A percentile compares a stretch with the other conserved stretches of the same genome.
Conservation (phyloP, 2,329 filamentous ascomycete genomes). For the Talaromyces piceae region DNA sequence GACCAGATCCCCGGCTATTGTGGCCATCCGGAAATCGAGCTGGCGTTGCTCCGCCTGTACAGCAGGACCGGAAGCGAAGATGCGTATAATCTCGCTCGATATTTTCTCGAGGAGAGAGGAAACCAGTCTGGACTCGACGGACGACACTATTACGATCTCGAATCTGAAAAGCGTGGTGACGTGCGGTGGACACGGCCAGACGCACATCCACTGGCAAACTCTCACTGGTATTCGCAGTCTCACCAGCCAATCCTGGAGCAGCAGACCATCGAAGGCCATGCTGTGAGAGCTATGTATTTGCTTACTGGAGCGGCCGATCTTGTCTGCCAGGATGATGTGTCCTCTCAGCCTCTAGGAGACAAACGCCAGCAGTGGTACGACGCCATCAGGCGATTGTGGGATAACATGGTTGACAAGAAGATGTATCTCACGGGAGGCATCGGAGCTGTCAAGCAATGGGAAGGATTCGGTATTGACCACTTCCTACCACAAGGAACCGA, state of each 20-base stretch:
- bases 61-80: conserved; percentile 31
- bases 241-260: conserved; percentile 50
- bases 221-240: conserved; percentile 45
- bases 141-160: conserved; percentile 48
- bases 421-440: conserved; percentile 58
- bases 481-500: conserved; percentile 53
- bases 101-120: conserved; percentile 53
- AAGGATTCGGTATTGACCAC: conserved; percentile 54
- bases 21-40: conserved; percentile 51
- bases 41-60: conserved; percentile 42
- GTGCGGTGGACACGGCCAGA: conserved; percentile 32
- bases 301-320: conserved; percentile 52
- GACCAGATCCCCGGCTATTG: conserved; percentile 52
- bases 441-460: conserved; percentile 51
- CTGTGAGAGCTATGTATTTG: conserved; percentile 54
- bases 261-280: conserved; percentile 49
- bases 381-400: conserved; percentile 46
- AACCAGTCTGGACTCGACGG: conserved; percentile 31
- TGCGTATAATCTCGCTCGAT: conserved; percentile 45
- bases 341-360: conserved; percentile 12
- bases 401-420: conserved; percentile 54
- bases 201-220: neutral
- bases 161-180: conserved; percentile 46
- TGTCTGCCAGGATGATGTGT: conserved; percentile 26
- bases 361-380: conserved; percentile 21